phyloP scores from a whole-genome alignment of 805 yeast species.

The Myxozyma mucilagina region DNA sequence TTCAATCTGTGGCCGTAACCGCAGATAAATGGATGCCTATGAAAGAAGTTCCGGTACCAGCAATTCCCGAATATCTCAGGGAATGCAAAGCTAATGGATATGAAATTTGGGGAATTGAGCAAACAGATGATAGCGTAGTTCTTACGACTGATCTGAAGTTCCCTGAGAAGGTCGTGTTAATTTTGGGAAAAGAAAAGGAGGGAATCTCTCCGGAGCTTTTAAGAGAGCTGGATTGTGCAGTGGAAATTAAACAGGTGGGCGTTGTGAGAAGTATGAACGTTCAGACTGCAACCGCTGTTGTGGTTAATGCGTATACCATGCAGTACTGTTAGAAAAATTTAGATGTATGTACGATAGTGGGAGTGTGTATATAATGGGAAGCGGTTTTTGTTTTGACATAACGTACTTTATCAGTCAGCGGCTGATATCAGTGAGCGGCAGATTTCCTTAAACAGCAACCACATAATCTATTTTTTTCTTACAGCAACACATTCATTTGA shows the following conservation, averaged over 20 bases:
- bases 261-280: slow-evolving; percentile 94
- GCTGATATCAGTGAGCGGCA: too few species aligned
- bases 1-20: slow-evolving; percentile 86
- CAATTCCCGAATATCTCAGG: slow-evolving; percentile 58
- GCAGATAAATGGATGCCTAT: slow-evolving; percentile 97
- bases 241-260: slow-evolving; percentile 90
- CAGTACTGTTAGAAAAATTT: slow-evolving; percentile 51
- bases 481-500: too few species aligned
- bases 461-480: too few species aligned
- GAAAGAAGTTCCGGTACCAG: slow-evolving; percentile 64
- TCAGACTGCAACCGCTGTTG: slow-evolving; percentile 93
- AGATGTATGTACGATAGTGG: too few species aligned
- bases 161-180: slow-evolving; percentile 74
- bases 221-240: slow-evolving; percentile 79
- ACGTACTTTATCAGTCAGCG: too few species aligned
- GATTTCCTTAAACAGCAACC: too few species aligned
- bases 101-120: slow-evolving; percentile 85
- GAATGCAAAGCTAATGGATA: slow-evolving; percentile 72
- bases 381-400: too few species aligned
- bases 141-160: slow-evolving; percentile 63
- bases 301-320: slow-evolving; percentile 83
- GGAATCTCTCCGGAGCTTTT: slow-evolving; percentile 87
- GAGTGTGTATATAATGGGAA: too few species aligned
- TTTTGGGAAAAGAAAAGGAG: slow-evolving; percentile 84
- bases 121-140: slow-evolving; percentile 83